Conservation (phyloP, 345 rosid genomes). For the Gossypium thurberi region DNA sequence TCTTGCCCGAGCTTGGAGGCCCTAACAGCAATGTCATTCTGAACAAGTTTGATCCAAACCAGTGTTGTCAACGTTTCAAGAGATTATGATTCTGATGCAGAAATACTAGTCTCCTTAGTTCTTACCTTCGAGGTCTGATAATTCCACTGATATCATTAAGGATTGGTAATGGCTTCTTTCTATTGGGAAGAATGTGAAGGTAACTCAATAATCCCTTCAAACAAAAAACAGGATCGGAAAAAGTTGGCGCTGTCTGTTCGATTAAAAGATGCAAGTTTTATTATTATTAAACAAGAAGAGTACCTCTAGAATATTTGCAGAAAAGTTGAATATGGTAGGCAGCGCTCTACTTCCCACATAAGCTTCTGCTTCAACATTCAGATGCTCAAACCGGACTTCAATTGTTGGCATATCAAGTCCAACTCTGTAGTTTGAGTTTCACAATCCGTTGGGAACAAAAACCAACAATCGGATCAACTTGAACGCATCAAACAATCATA, state of each 20-base stretch:
- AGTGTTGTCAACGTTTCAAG: background rate
- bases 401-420: constrained; percentile 81
- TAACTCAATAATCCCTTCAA: constrained; percentile 1
- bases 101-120: background rate
- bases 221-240: background rate
- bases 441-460: background rate
- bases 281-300: background rate
- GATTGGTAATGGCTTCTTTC: constrained; percentile 4
- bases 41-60: background rate
- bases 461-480: background rate
- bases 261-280: constrained; percentile 16
- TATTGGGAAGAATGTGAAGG: constrained; percentile 1
- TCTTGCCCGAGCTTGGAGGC: constrained; percentile 9
- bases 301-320: constrained; percentile 50
- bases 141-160: constrained; percentile 7
- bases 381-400: constrained; percentile 77
- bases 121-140: constrained; percentile 1
- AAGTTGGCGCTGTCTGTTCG: background rate
- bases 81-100: background rate
- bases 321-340: constrained; percentile 50
- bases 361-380: constrained; percentile 59
- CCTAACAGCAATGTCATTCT: constrained; percentile 12
- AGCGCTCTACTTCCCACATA: constrained; percentile 55
- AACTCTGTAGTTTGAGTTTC: constrained; percentile 38
- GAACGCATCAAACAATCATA: background rate